Percentiles rank a stretch among this genome's conserved stretches.
Evolutionary conservation across 331 rosid species (phyloP).

Genomic region (Quercus phellos): DNA sequence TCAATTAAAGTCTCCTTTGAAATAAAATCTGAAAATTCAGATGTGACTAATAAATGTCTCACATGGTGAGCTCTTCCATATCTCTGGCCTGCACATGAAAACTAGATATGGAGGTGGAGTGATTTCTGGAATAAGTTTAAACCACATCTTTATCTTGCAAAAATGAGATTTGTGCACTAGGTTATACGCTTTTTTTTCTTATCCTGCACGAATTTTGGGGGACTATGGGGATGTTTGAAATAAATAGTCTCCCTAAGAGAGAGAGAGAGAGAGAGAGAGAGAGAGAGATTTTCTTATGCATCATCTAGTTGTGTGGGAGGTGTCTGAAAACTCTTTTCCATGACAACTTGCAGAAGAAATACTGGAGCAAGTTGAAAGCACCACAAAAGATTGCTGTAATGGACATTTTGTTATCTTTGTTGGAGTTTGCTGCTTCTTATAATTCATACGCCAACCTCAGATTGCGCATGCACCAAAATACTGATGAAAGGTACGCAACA

Average conservation of each 20-base stretch:
- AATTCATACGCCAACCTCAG: constrained; percentile 81
- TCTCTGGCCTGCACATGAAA: constrained; percentile 7
- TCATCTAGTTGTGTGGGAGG: not conserved
- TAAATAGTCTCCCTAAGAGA: not conserved
- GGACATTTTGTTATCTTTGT: constrained; percentile 75
- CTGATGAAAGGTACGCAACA: constrained; percentile 63
- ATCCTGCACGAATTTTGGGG: not conserved
- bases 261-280: not conserved
- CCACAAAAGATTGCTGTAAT: constrained; percentile 65
- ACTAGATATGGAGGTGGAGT: constrained; percentile 1
- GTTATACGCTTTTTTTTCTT: not conserved
- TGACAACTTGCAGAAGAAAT: constrained; percentile 70
- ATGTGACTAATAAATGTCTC: too few relatives aligned
- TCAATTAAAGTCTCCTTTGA: too few relatives aligned
- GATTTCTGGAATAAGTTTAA: constrained; percentile 7
- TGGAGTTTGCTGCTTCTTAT: constrained; percentile 91
- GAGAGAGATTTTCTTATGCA: constrained; percentile 3
- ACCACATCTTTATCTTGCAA: not conserved
- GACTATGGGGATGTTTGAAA: not conserved
- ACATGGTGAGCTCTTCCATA: not conserved
- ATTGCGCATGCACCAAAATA: constrained; percentile 81
- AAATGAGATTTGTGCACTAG: too few relatives aligned
- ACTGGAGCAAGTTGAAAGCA: constrained; percentile 77
- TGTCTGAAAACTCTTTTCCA: constrained; percentile 10
- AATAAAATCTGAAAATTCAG: too few relatives aligned